A percentile compares a stretch with the other conserved stretches of the same genome.
These are phyloP conservation scores for Nelumbo lutea DNA, from an alignment of 164 flowering plant genomes.

Conservation along the genomic window DNA sequence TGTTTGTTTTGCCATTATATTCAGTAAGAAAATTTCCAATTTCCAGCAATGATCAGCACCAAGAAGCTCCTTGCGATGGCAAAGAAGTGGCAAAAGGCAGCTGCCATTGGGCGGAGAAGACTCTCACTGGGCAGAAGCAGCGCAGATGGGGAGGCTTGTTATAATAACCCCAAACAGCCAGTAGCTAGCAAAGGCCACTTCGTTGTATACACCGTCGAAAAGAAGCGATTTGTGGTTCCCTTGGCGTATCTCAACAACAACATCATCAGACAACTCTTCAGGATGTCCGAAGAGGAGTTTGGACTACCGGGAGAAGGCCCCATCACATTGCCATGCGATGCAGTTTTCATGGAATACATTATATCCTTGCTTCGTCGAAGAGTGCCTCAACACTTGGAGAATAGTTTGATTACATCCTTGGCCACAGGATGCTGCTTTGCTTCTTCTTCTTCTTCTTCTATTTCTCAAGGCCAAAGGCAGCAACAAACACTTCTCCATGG, in stretches of 20 bases:
- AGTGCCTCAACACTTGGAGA: conserved; percentile 11
- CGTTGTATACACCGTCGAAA: conserved; percentile 21
- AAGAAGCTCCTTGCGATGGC: conserved; percentile 22
- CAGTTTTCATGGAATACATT: conserved; percentile 12
- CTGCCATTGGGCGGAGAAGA: conserved; percentile 15
- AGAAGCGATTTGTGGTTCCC: conserved; percentile 21
- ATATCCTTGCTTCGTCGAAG: conserved; percentile 1
- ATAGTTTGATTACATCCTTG: conserved; percentile 11
- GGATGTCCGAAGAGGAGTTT: conserved; percentile 20
- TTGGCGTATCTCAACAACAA: conserved; percentile 14
- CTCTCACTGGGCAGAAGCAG: neutral
- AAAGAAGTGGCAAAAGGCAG: conserved; percentile 24
- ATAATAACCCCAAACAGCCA: too few species aligned
- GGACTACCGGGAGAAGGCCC: conserved; percentile 16
- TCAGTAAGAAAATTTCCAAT: too few species aligned
- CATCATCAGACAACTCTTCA: conserved; percentile 17
- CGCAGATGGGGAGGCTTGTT: neutral
- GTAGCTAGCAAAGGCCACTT: conserved; percentile 19
- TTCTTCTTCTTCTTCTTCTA: neutral
- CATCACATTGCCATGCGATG: conserved; percentile 21
- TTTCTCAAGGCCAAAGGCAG: neutral
- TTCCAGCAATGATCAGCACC: conserved; percentile 14
- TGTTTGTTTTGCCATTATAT: too few species aligned
- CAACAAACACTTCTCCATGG: neutral
- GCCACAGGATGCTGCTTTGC: neutral